Conservation (phyloP, 2,329 filamentous ascomycete genomes). For the Verticillium alfalfae region DNA sequence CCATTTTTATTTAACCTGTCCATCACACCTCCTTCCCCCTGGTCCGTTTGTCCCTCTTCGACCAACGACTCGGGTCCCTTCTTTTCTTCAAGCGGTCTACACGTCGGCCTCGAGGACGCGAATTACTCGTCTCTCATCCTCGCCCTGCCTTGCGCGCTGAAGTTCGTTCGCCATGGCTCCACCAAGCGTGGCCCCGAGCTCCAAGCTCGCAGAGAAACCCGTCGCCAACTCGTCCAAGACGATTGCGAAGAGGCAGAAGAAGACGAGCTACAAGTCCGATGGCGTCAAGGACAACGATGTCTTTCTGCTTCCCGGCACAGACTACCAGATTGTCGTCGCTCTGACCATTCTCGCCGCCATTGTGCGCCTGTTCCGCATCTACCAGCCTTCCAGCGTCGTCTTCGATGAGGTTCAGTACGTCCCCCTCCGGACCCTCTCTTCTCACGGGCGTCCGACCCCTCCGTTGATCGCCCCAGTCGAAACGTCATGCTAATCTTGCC, state of each 20-base stretch:
- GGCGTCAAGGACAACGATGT: conserved; percentile 88
- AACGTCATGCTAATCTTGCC: conserved; percentile 2
- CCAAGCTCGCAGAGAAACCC: conserved; percentile 19
- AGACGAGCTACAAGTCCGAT: conserved; percentile 64
- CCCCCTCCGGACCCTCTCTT: conserved; percentile 4
- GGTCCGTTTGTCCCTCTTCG: background rate
- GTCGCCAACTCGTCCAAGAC: conserved; percentile 20
- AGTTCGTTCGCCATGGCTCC: background rate
- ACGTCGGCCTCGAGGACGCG: background rate
- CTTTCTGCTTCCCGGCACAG: conserved; percentile 74
- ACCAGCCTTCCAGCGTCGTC: conserved; percentile 91
- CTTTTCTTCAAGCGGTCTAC: background rate
- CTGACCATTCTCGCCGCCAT: conserved; percentile 71
- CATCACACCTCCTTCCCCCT: conserved; percentile 7
- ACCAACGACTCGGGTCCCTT: background rate
- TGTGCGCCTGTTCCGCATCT: conserved; percentile 91
- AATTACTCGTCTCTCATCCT: background rate
- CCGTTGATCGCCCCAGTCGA: conserved; percentile 5
- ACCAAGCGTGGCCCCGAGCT: conserved; percentile 3
- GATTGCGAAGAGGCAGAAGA: conserved; percentile 19
- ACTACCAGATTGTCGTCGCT: conserved; percentile 71
- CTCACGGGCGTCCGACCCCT: background rate
- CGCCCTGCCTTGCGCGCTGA: background rate
- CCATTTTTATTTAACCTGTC: background rate
- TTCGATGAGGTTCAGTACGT: conserved; percentile 99